Percentiles rank a stretch among this genome's conserved stretches.
phyloP scores from a whole-genome alignment of 371 early-diverging fungal species.

The Batrachochytrium dendrobatidis region DNA sequence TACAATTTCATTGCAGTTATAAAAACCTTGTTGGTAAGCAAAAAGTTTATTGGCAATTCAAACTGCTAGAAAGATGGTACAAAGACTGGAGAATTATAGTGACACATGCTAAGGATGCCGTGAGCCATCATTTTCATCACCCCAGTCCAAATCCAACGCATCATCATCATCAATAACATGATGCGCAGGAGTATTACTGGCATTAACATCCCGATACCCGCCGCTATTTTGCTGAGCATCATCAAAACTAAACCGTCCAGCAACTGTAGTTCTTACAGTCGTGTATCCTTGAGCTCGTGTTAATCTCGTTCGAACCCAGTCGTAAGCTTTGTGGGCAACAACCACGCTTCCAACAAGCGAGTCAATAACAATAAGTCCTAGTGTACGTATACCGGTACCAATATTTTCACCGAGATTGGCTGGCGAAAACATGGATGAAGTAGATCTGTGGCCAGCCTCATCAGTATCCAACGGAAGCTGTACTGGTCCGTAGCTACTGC shows the following conservation, averaged over 20 bases:
- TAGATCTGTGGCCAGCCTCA: background rate
- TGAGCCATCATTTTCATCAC: too few relatives aligned
- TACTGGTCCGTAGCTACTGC: slow-evolving; percentile 19
- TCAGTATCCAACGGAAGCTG: slow-evolving; percentile 10
- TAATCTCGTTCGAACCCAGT: slow-evolving; percentile 2
- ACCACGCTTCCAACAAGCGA: background rate
- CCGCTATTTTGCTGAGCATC: slow-evolving; percentile 1
- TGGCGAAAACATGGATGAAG: background rate
- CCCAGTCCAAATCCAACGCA: too few relatives aligned
- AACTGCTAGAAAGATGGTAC: too few relatives aligned
- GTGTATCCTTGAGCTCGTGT: background rate
- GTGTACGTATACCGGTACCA: background rate
- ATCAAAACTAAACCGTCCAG: slow-evolving; percentile 3
- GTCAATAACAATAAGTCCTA: background rate
- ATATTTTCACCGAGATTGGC: background rate
- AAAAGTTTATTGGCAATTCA: too few relatives aligned
- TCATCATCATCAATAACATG: too few relatives aligned
- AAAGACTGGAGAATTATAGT: too few relatives aligned
- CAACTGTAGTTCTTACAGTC: slow-evolving; percentile 1
- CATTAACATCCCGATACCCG: too few relatives aligned
- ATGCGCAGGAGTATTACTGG: too few relatives aligned
- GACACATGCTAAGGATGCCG: too few relatives aligned
- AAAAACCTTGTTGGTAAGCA: too few relatives aligned
- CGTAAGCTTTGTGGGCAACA: background rate
- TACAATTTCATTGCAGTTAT: too few relatives aligned